Evolutionary conservation across 495 filamentous ascomycete genomes (phyloP), one percentile per base, ranked within the genome.

Genomic region (Opeltia flavorubescens): DNA sequence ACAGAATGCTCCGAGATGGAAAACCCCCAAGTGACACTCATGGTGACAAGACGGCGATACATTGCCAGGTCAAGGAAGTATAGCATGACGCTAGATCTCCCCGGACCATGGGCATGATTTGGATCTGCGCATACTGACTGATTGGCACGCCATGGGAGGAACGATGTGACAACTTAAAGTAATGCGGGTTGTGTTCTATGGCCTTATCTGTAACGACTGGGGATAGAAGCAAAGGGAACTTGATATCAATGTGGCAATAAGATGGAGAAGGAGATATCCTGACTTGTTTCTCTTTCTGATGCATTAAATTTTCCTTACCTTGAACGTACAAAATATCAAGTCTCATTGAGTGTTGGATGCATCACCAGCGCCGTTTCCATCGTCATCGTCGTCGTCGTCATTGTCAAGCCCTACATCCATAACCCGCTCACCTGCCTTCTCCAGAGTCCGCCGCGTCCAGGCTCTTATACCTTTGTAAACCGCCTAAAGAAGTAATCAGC

Each of bases 51-150:
- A 31, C 6, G 18, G 13, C 21, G 38, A 41, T 20, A 41, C 25
- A 41, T 41, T 41, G 38, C 18, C 38, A 9, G 17, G 3, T 41
- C 38, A n/a, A 41, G 38, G 25, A 5, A 44, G 46, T 17, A 33
- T 31, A 48, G 49, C 57, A 58, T 52, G 28, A 59, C 52, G 40
- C 55, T 48, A 24, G 26, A 49, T 50, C 35, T 35, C 38, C 21
- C 21, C 17, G 53, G 56, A 24, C n/a, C 25, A 26, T 52, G 64
- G 65, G 61, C 56, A 63, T 62, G 62, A 51, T 47, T 49, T 84
- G 62, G 51, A 70, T 95, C 71, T 95, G 70, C 84, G 88, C 87
- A 91, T 80, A 78, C 73, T 83, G 87, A 94, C 88, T 87, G 75
- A 89, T 87, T 76, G 78, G 73, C 84, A 87, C 76, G 68, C 72